A percentile compares a stretch with the other conserved stretches of the same genome.
Conservation (phyloP, 371 early-diverging fungal genomes). For the Smittium mucronatum region DNA sequence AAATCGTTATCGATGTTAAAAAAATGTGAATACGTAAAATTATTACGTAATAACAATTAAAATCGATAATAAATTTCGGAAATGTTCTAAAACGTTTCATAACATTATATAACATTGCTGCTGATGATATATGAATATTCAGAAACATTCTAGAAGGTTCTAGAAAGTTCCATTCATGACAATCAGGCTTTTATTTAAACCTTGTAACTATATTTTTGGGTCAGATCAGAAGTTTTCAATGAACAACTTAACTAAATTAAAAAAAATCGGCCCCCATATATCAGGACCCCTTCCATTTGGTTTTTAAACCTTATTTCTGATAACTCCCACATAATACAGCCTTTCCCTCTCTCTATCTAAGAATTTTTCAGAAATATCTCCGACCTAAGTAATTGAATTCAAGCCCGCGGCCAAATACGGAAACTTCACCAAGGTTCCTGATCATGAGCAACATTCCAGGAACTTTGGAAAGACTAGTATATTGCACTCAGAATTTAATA, state of each 20-base stretch:
- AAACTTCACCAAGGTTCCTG: background rate
- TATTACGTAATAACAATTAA: slow-evolving; percentile 5
- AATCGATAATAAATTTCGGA: slow-evolving; percentile 3
- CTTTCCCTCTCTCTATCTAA: background rate
- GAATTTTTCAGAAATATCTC: slow-evolving; percentile 1
- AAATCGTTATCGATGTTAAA: background rate
- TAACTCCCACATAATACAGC: background rate
- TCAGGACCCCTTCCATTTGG: slow-evolving; percentile 3
- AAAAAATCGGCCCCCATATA: slow-evolving; percentile 2
- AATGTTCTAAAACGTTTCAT: slow-evolving; percentile 8
- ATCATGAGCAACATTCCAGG: background rate
- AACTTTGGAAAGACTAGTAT: background rate
- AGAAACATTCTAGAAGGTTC: slow-evolving; percentile 6
- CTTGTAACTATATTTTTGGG: slow-evolving; percentile 7
- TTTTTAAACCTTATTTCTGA: slow-evolving; percentile 4
- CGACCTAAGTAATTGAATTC: background rate
- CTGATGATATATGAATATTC: slow-evolving; percentile 3
- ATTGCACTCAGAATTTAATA: background rate
- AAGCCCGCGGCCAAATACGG: background rate
- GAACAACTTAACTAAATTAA: background rate
- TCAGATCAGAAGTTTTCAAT: background rate
- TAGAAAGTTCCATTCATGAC: slow-evolving; percentile 9
- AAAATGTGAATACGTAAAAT: slow-evolving; percentile 4
- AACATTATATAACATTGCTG: slow-evolving; percentile 10
- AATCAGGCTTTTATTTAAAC: slow-evolving; percentile 4